Evolutionary conservation across 2,329 filamentous ascomycete species (phyloP).

Genomic region (Aspergillus sp.): DNA sequence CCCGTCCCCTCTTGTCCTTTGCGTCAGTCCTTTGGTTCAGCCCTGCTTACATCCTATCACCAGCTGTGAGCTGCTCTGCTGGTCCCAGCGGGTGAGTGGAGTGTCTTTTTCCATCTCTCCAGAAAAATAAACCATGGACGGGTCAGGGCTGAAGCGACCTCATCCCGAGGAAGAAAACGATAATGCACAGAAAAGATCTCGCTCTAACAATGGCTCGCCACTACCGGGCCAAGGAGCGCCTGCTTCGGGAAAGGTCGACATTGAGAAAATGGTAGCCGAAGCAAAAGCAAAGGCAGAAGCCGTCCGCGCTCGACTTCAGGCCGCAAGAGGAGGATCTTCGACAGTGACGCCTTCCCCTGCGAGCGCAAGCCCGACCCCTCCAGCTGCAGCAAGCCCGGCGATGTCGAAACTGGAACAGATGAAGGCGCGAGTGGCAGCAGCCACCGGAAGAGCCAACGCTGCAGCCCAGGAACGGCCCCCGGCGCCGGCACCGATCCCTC

Average conservation of each 20-base stretch:
- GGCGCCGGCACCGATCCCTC: slow-evolving; percentile 25
- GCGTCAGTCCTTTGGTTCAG: neutral
- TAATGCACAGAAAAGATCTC: slow-evolving; percentile 48
- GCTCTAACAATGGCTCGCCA: slow-evolving; percentile 52
- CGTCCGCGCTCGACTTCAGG: slow-evolving; percentile 47
- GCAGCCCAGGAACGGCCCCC: slow-evolving; percentile 47
- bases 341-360: slow-evolving; percentile 25
- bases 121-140: slow-evolving; percentile 37
- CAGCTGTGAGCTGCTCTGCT: slow-evolving; percentile 4
- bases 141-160: slow-evolving; percentile 48
- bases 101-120: neutral
- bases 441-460: slow-evolving; percentile 55
- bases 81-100: slow-evolving; percentile 13
- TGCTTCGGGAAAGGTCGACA: slow-evolving; percentile 41
- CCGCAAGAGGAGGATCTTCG: slow-evolving; percentile 31
- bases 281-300: slow-evolving; percentile 50
- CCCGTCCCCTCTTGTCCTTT: neutral
- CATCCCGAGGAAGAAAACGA: slow-evolving; percentile 47
- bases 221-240: slow-evolving; percentile 38
- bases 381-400: slow-evolving; percentile 40
- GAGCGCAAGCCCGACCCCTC: slow-evolving; percentile 37
- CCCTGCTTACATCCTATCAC: neutral
- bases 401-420: slow-evolving; percentile 72
- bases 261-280: slow-evolving; percentile 49
- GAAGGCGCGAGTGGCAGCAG: slow-evolving; percentile 76